Percentiles rank a stretch among this genome's conserved stretches.
Evolutionary conservation across 345 rosid genomes (phyloP).

Genomic region (Erucastrum elatum): DNA sequence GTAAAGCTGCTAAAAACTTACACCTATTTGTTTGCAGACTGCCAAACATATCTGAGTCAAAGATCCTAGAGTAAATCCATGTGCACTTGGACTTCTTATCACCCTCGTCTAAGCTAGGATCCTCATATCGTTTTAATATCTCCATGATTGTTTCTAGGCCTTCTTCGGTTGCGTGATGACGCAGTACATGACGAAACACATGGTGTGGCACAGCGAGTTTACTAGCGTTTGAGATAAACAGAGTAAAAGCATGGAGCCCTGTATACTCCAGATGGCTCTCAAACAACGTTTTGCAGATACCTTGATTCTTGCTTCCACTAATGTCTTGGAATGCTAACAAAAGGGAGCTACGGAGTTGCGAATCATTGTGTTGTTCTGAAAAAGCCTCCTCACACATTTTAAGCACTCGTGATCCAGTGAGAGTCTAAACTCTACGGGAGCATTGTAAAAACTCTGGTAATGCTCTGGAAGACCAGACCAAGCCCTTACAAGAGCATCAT

Average conservation of each 20-base stretch:
- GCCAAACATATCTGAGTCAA: not conserved
- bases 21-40: not conserved
- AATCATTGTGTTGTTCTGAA: not conserved
- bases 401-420: not conserved
- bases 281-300: not conserved
- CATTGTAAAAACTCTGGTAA: not conserved
- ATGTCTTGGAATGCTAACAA: not conserved
- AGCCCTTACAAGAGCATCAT: not conserved
- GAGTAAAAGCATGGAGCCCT: conserved; percentile 7
- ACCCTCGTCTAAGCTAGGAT: not conserved
- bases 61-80: conserved; percentile 9
- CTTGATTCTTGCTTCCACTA: not conserved
- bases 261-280: not conserved
- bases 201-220: not conserved
- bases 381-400: not conserved
- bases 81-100: conserved; percentile 7
- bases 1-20: not conserved
- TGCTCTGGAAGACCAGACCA: not conserved
- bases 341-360: not conserved
- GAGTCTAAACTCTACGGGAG: not conserved
- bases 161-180: not conserved
- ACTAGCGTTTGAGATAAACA: not conserved
- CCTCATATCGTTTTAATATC: not conserved
- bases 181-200: not conserved
- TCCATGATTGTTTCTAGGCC: not conserved